Conservation (phyloP, 441 rosid species). For the Eruca vesicaria region DNA sequence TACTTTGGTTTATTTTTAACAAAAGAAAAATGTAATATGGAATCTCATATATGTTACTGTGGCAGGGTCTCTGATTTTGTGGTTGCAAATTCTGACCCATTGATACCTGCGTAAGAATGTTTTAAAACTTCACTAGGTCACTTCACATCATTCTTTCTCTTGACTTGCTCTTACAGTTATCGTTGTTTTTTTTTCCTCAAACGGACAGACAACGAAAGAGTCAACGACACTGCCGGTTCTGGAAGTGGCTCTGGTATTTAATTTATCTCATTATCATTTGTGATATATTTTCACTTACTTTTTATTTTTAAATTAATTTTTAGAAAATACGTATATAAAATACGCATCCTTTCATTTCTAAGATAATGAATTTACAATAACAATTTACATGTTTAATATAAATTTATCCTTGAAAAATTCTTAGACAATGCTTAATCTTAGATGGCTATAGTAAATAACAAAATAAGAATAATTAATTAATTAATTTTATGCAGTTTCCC, state of each 20-base stretch:
- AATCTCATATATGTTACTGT: neutral
- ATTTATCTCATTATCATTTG: neutral
- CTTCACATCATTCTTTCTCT: slow-evolving; percentile 1
- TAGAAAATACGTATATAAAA: neutral
- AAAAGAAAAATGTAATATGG: neutral
- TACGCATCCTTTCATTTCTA: neutral
- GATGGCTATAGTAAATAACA: neutral
- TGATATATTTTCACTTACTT: neutral
- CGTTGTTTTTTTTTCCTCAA: neutral
- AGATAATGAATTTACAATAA: neutral
- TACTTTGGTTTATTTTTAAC: neutral
- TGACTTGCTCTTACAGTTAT: slow-evolving; percentile 5
- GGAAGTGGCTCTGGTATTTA: slow-evolving; percentile 92
- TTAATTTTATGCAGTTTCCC: slow-evolving; percentile 36
- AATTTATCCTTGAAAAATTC: no score
- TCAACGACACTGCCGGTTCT: slow-evolving; percentile 55
- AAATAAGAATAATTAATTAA: neutral
- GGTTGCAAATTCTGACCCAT: slow-evolving; percentile 66
- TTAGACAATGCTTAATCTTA: neutral
- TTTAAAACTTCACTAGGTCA: neutral
- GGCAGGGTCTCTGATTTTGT: slow-evolving; percentile 79
- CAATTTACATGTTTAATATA: neutral
- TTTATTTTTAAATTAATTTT: neutral
- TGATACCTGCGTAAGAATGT: slow-evolving; percentile 64
- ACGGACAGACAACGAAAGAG: slow-evolving; percentile 56